Percentiles rank a stretch among this genome's conserved stretches.
Conservation (phyloP, 768 basidiomycete genomes). For the Leccinellum albellum region DNA sequence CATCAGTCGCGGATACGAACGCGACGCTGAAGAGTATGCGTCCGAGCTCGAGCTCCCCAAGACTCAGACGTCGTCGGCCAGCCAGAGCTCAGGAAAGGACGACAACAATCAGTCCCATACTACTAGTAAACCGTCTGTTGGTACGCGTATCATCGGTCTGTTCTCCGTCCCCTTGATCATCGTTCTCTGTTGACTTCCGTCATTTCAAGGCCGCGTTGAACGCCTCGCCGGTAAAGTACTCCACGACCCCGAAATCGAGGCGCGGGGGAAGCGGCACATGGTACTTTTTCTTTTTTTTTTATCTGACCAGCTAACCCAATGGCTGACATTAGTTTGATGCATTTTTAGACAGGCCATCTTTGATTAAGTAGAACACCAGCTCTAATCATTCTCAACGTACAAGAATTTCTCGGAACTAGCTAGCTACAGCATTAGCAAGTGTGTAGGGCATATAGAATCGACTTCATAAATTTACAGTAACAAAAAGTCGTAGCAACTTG, state of each 20-base stretch:
- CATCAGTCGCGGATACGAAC: conserved; percentile 19
- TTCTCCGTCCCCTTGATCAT: not conserved
- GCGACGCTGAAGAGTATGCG: conserved; percentile 17
- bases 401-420: not conserved
- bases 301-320: not conserved
- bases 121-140: conserved; percentile 1
- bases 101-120: not conserved
- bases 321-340: not conserved
- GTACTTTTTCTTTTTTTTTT: not conserved
- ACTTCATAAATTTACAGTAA: not conserved
- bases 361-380: not conserved
- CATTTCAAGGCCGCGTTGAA: conserved; percentile 12
- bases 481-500: not conserved
- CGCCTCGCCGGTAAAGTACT: conserved; percentile 18
- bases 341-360: conserved; percentile 1
- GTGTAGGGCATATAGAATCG: not conserved
- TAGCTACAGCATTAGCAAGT: not conserved
- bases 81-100: not conserved
- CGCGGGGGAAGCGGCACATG: conserved; percentile 16
- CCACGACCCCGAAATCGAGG: conserved; percentile 17
- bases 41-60: not conserved
- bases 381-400: not conserved
- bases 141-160: conserved; percentile 8
- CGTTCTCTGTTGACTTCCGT: not conserved
- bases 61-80: not conserved